These are phyloP conservation scores for Psilocybe tampanensis DNA, from an alignment of 768 basidiomycete genomes.

Conservation along the genomic window DNA sequence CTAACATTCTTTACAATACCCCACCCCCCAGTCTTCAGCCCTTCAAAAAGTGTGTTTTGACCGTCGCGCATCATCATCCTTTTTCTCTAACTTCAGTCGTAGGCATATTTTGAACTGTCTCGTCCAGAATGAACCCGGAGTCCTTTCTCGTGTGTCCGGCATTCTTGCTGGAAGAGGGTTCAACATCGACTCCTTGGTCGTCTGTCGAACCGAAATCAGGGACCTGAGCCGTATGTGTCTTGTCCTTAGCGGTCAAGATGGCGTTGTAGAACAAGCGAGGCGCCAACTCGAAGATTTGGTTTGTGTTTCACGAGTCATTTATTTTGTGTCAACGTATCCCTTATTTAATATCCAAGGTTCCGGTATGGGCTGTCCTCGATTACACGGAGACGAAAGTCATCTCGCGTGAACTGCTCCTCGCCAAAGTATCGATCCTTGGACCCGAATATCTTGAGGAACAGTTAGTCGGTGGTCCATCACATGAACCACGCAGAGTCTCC, in stretches of 20 bases:
- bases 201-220: constrained; percentile 95
- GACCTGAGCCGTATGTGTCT: constrained; percentile 99
- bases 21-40: constrained; percentile 90
- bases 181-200: constrained; percentile 98
- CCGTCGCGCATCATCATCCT: background rate
- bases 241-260: constrained; percentile 94
- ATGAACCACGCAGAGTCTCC: constrained; percentile 61
- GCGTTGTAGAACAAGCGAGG: constrained; percentile 95
- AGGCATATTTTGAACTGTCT: constrained; percentile 97
- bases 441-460: constrained; percentile 97
- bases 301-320: constrained; percentile 32
- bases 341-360: constrained; percentile 62
- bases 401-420: constrained; percentile 90
- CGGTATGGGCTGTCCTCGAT: constrained; percentile 98
- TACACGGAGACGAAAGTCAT: constrained; percentile 94
- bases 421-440: constrained; percentile 96
- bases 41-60: constrained; percentile 76
- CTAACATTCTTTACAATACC: constrained; percentile 96
- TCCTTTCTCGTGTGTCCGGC: constrained; percentile 97
- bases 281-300: constrained; percentile 96
- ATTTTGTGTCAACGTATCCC: background rate
- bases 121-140: constrained; percentile 99
- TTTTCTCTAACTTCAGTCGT: constrained; percentile 16
- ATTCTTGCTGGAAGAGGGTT: constrained; percentile 97
- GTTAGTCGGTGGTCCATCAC: constrained; percentile 81